Conservation (phyloP, 2,329 filamentous ascomycete species). For the Alternaria panax region DNA sequence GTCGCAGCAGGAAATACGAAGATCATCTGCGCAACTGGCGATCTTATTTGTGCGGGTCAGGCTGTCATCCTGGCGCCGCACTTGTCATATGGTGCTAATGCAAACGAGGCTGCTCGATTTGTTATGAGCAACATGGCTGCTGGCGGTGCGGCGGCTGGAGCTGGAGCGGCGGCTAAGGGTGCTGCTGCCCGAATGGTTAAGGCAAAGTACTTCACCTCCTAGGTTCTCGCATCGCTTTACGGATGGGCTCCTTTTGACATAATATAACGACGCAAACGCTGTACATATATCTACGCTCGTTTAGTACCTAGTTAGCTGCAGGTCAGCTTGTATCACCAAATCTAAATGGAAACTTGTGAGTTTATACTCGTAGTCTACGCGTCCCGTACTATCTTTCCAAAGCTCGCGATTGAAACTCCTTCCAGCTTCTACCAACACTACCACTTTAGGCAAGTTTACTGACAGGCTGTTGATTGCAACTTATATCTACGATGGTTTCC, state of each 20-base stretch:
- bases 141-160: slow-evolving; percentile 8
- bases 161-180: slow-evolving; percentile 1
- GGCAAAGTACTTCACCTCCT: slow-evolving; percentile 10
- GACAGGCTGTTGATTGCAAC: not conserved
- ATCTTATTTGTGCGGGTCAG: slow-evolving; percentile 46
- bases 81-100: slow-evolving; percentile 45
- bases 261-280: not conserved
- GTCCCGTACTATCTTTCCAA: not conserved
- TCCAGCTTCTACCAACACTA: not conserved
- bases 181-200: slow-evolving; percentile 2
- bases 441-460: not conserved
- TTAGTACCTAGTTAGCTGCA: slow-evolving; percentile 1
- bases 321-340: slow-evolving; percentile 2
- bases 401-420: not conserved
- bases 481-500: too few species aligned
- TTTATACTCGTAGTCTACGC: not conserved
- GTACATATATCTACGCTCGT: not conserved
- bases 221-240: not conserved
- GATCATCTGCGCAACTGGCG: slow-evolving; percentile 46
- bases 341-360: not conserved
- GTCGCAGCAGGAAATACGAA: slow-evolving; percentile 42
- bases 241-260: not conserved
- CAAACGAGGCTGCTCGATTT: slow-evolving; percentile 42
- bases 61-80: slow-evolving; percentile 43
- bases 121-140: slow-evolving; percentile 30